Conservation (phyloP, 2,329 filamentous ascomycete species). For the Pezicula neosporulosa region DNA sequence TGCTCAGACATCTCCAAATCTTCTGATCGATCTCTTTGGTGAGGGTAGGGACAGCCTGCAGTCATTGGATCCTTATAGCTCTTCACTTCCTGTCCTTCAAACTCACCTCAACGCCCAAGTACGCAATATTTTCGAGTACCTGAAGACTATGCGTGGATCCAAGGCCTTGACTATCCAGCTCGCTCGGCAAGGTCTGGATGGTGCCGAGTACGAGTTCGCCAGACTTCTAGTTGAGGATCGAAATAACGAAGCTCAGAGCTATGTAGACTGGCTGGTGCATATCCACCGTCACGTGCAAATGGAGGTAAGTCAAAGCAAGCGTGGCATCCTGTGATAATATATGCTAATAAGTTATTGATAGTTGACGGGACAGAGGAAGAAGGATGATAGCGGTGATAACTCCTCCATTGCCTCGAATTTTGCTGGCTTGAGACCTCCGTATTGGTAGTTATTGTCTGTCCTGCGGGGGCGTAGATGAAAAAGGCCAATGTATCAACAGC, state of each 20-base stretch:
- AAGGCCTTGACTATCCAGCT: constrained; percentile 89
- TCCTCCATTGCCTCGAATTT: constrained; percentile 51
- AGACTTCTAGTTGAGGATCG: constrained; percentile 87
- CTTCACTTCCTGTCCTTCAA: constrained; percentile 76
- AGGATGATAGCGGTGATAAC: constrained; percentile 53
- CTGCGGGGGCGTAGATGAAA: not conserved
- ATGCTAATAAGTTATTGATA: constrained; percentile 26
- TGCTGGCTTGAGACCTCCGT: constrained; percentile 54
- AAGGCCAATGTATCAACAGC: not conserved
- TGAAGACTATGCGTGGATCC: constrained; percentile 74
- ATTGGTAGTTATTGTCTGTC: constrained; percentile 43
- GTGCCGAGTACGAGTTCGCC: constrained; percentile 95
- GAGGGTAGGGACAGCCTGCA: constrained; percentile 68
- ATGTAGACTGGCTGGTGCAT: constrained; percentile 97
- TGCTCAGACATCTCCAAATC: constrained; percentile 84
- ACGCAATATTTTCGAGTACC: constrained; percentile 86
- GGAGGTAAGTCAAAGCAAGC: constrained; percentile 56
- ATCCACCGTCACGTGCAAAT: constrained; percentile 90
- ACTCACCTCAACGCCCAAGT: constrained; percentile 94
- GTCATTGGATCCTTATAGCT: constrained; percentile 76
- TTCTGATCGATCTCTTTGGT: constrained; percentile 88
- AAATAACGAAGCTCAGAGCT: constrained; percentile 96
- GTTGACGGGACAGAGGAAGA: constrained; percentile 69
- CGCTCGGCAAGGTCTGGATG: constrained; percentile 87
- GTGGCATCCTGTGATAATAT: not conserved